Base-by-base conservation (phyloP, 106 monocot species). In the Dendrobium catenatum region DNA sequence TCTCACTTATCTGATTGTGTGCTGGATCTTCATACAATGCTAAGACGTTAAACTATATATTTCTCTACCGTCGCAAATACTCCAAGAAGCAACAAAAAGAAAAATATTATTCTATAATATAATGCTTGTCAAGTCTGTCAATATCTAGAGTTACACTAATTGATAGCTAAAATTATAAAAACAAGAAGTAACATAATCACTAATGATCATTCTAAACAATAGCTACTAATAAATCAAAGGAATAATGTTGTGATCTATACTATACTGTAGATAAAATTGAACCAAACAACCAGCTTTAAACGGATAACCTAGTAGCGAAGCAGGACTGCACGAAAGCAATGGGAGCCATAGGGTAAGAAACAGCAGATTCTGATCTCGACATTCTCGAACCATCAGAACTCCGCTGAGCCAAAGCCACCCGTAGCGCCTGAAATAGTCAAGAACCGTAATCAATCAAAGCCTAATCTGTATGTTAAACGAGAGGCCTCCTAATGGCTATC, bases 221-320 rank as follows among this genome's bases (percentile, higher is more conserved):
- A 51, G 51, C 10, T 51, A 15, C 51, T 2, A 15, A 15, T 51
- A 51, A 51, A 15, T 51, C 10, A 51, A 51, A 51, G 10, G 11
- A 13, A 51, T 51, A 13, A 51, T 51, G 10, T 51, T 51, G 15
- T 51, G 51, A 51, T 51, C 11, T 13, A 2, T 51, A 64, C 13
- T 64, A 8, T 22, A 6, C 22, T 24, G 24, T 64, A 64, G 64
- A 64, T 22, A 22, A 64, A 24, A 64, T 22, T 64, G 64, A 20
- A 64, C 64, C 64, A 26, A 64, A 64, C 8, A 64, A 51, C 19
- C 61, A 74, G 42, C 2, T 74, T 10, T n/a, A 42, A 46, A 29
- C 17, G 18, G 22, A 73, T 77, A 78, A 97, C 97, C 97, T 98
- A 31, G 97, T 91, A 40, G 92, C 85, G 80, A 98, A 98, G 83